Percentiles rank a stretch among this genome's conserved stretches.
phyloP scores from a whole-genome alignment of 345 rosid species.

The Microthlaspi erraticum region DNA sequence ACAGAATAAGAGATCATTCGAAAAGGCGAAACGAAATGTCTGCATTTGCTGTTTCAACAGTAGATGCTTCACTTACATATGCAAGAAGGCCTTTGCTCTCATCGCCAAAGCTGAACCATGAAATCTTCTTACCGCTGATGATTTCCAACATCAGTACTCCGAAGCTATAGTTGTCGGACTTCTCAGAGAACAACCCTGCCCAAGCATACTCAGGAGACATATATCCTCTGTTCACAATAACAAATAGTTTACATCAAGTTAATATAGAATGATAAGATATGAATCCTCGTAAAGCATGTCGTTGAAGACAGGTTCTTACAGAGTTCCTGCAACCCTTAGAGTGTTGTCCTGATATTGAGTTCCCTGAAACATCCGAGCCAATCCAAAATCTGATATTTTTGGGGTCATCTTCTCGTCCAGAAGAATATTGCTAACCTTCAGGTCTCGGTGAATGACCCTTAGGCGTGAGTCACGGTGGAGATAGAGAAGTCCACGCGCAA shows the following conservation, averaged over 20 bases:
- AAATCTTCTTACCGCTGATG: slow-evolving; percentile 35
- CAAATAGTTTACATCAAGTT: neutral
- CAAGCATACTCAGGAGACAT: slow-evolving; percentile 62
- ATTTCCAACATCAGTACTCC: slow-evolving; percentile 52
- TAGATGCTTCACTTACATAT: slow-evolving; percentile 33
- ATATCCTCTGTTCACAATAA: slow-evolving; percentile 40
- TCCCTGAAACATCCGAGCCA: slow-evolving; percentile 44
- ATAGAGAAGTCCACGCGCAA: slow-evolving; percentile 44
- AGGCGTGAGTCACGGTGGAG: slow-evolving; percentile 45
- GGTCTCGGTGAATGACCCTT: slow-evolving; percentile 41
- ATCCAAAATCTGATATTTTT: slow-evolving; percentile 42
- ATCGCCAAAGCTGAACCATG: slow-evolving; percentile 37
- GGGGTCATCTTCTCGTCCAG: slow-evolving; percentile 43
- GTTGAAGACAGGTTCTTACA: slow-evolving; percentile 35
- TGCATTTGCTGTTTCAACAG: neutral
- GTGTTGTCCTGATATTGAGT: slow-evolving; percentile 44
- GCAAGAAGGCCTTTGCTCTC: slow-evolving; percentile 42
- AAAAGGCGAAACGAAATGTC: neutral
- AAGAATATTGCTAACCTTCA: slow-evolving; percentile 43
- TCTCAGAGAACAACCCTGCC: slow-evolving; percentile 58
- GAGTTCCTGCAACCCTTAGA: slow-evolving; percentile 39
- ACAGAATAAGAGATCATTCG: neutral
- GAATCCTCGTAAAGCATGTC: neutral
- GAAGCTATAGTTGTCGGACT: slow-evolving; percentile 59
- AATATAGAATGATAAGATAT: neutral